Conservation (phyloP, 1,284 basidiomycete species). For the Rugosomyces carneus region DNA sequence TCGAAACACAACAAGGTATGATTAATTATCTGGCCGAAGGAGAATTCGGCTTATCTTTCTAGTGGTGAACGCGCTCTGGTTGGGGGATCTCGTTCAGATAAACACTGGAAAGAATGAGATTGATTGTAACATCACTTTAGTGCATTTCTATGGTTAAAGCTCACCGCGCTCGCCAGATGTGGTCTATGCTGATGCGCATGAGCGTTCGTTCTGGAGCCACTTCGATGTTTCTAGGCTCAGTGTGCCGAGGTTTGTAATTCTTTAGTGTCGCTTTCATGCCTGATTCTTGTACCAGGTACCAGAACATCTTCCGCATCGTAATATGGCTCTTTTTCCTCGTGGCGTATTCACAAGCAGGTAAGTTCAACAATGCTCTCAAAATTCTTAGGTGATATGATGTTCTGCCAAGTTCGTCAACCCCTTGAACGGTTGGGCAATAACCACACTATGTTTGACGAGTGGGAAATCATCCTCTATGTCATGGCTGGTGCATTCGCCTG, state of each 20-base stretch:
- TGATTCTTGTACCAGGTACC: slow-evolving; percentile 44
- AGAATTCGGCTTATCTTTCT: background rate
- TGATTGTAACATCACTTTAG: slow-evolving; percentile 46
- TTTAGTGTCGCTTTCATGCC: slow-evolving; percentile 16
- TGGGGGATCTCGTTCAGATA: slow-evolving; percentile 74
- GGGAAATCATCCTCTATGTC: slow-evolving; percentile 75
- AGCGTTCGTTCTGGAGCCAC: slow-evolving; percentile 59
- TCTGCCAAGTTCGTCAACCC: slow-evolving; percentile 58
- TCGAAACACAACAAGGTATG: slow-evolving; percentile 77
- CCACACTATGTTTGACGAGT: slow-evolving; percentile 55
- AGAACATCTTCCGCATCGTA: slow-evolving; percentile 67
- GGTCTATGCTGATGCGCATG: slow-evolving; percentile 47
- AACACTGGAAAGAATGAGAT: slow-evolving; percentile 67
- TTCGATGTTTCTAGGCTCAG: slow-evolving; percentile 75
- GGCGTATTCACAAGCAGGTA: slow-evolving; percentile 82
- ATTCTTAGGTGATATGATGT: slow-evolving; percentile 6
- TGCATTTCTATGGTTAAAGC: background rate
- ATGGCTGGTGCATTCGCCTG: slow-evolving; percentile 71
- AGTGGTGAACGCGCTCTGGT: slow-evolving; percentile 76
- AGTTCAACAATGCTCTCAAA: slow-evolving; percentile 21
- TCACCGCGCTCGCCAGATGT: slow-evolving; percentile 40
- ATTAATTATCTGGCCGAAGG: background rate
- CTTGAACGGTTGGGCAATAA: slow-evolving; percentile 52
- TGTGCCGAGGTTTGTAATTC: slow-evolving; percentile 66
- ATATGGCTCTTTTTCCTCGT: slow-evolving; percentile 85